These are phyloP conservation scores for Mortierella sp. DNA, from an alignment of 371 early-diverging fungal genomes.

Conservation along the genomic window DNA sequence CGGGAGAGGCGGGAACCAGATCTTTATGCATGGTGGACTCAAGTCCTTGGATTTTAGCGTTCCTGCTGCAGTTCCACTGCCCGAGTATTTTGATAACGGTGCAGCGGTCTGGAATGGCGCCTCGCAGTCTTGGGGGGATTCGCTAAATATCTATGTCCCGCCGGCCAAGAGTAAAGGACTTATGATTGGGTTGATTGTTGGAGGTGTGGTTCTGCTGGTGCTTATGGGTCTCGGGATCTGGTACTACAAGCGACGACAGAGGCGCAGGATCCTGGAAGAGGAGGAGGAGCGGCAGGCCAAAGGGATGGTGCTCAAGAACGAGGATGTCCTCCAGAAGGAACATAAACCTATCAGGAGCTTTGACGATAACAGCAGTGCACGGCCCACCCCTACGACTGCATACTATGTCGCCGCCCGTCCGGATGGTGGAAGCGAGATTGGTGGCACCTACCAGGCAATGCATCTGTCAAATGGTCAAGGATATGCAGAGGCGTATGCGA, in stretches of 20 bases:
- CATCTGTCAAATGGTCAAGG: not conserved
- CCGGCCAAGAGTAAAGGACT: constrained; percentile 26
- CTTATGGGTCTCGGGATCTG: constrained; percentile 29
- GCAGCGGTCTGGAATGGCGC: constrained; percentile 41
- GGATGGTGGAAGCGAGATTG: not conserved
- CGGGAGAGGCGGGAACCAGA: constrained; percentile 38
- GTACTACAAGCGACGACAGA: constrained; percentile 22
- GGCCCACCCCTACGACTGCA: not conserved
- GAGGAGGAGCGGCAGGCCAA: constrained; percentile 45
- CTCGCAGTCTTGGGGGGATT: constrained; percentile 29
- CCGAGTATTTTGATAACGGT: constrained; percentile 17
- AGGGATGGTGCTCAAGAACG: constrained; percentile 49
- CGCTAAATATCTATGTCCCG: constrained; percentile 18
- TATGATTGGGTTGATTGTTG: constrained; percentile 47
- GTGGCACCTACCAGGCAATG: constrained; percentile 2
- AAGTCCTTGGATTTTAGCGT: constrained; percentile 19
- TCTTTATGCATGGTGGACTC: constrained; percentile 49
- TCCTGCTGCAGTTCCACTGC: not conserved
- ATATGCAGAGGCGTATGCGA: constrained; percentile 5
- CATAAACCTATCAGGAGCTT: constrained; percentile 15
- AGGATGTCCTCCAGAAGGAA: constrained; percentile 47
- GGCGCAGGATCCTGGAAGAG: constrained; percentile 31
- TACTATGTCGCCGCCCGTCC: not conserved
- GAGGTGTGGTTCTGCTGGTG: constrained; percentile 19
- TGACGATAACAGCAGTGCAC: constrained; percentile 8